Percentiles rank a stretch among this genome's conserved stretches.
These are phyloP conservation scores for Alternaria metachromatica DNA, from an alignment of 2,329 filamentous ascomycete species.

Conservation along the genomic window DNA sequence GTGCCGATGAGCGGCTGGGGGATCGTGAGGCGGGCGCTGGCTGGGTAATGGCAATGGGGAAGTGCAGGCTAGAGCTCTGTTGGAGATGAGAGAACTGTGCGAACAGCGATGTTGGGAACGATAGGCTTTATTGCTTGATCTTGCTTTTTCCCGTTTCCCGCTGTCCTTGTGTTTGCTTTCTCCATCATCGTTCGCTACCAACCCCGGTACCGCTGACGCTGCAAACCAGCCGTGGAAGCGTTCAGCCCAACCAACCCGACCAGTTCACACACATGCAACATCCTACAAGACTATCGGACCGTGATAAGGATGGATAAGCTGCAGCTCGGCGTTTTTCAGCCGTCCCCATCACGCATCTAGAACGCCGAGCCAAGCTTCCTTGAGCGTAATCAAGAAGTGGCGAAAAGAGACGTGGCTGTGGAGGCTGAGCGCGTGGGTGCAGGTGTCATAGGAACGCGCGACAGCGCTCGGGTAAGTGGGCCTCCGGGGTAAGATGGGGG, in stretches of 20 bases:
- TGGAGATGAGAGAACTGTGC: not conserved
- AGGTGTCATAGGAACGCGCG: constrained; percentile 12
- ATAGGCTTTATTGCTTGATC: not conserved
- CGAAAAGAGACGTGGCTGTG: constrained; percentile 17
- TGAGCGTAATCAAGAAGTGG: not conserved
- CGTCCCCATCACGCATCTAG: not conserved
- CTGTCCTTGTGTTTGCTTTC: not conserved
- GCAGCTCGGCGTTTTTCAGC: not conserved
- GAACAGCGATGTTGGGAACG: not conserved
- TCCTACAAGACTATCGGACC: not conserved
- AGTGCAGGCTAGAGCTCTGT: not conserved
- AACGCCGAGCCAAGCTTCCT: not conserved
- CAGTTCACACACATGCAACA: not conserved
- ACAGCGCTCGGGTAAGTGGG: constrained; percentile 2
- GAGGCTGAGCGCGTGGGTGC: constrained; percentile 17
- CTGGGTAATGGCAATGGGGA: not conserved
- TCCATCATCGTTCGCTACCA: not conserved
- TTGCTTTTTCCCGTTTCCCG: not conserved
- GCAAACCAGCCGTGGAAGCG: not conserved
- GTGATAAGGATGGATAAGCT: not conserved
- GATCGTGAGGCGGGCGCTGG: not conserved
- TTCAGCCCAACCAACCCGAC: not conserved
- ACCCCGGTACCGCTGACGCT: not conserved
- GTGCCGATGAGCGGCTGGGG: not conserved
- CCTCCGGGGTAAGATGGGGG: not conserved